Percentiles rank a stretch among this genome's conserved stretches.
Conservation (phyloP, 352 stramenopile species). For the Albugo laibachii region DNA sequence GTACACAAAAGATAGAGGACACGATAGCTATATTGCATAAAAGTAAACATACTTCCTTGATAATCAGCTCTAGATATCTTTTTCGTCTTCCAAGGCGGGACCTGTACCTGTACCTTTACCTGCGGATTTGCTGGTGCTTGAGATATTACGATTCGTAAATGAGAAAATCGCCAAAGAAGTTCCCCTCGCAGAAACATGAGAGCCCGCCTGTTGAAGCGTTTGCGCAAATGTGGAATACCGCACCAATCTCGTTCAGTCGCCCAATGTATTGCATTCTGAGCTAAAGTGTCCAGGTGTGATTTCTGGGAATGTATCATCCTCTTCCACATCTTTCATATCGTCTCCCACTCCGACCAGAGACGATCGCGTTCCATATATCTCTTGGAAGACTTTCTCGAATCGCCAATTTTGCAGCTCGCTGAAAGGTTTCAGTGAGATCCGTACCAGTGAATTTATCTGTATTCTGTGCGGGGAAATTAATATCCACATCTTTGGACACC, state of each 20-base stretch:
- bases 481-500: constrained; percentile 94
- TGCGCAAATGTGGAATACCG: constrained; percentile 78
- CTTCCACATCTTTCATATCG: constrained; percentile 81
- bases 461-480: constrained; percentile 90
- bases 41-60: too few species aligned
- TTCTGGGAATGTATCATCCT: constrained; percentile 93
- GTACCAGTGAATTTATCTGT: constrained; percentile 99
- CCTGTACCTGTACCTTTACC: too few species aligned
- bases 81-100: constrained; percentile 80
- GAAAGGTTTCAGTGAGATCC: constrained; percentile 99
- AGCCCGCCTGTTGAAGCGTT: constrained; percentile 91
- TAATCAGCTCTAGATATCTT: constrained; percentile 93
- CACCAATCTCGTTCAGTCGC: constrained; percentile 95
- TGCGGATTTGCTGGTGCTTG: constrained; percentile 24
- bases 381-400: constrained; percentile 98
- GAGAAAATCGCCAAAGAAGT: constrained; percentile 91
- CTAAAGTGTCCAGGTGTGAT: constrained; percentile 90
- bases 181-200: constrained; percentile 83
- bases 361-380: constrained; percentile 95
- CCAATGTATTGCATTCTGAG: constrained; percentile 91
- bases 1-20: too few species aligned
- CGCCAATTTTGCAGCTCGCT: constrained; percentile 96
- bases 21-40: too few species aligned
- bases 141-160: constrained; percentile 77
- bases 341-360: constrained; percentile 82